Percentiles rank a stretch among this genome's conserved stretches.
phyloP scores from a whole-genome alignment of 2,329 filamentous ascomycete species.

The Pezicula carpinea region DNA sequence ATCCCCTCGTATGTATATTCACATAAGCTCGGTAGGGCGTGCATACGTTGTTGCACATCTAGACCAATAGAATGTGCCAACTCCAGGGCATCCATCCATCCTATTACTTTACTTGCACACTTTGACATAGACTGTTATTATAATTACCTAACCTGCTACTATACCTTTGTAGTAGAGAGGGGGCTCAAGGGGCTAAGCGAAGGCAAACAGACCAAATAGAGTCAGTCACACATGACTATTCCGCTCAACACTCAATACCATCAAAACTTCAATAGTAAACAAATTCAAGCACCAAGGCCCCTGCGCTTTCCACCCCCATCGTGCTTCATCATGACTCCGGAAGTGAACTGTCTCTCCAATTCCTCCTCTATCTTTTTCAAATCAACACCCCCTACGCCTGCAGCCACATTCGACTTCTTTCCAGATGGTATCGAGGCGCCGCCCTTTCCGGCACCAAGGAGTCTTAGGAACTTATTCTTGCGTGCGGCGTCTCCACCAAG shows the following conservation, averaged over 20 bases:
- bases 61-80: too few relatives aligned
- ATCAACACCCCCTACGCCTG: slow-evolving; percentile 3
- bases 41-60: too few relatives aligned
- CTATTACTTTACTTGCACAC: too few relatives aligned
- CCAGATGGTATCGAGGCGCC: neutral
- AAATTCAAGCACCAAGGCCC: slow-evolving; percentile 29
- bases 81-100: too few relatives aligned
- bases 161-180: too few relatives aligned
- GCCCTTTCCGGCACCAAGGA: slow-evolving; percentile 28
- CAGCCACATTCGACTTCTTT: slow-evolving; percentile 10
- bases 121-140: too few relatives aligned
- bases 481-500: slow-evolving; percentile 27
- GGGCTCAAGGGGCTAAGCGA: too few relatives aligned
- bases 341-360: slow-evolving; percentile 31
- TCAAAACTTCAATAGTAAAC: slow-evolving; percentile 1
- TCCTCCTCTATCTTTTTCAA: slow-evolving; percentile 28
- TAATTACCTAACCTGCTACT: too few relatives aligned
- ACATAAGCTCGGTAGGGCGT: too few relatives aligned
- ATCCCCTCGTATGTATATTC: too few relatives aligned
- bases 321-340: slow-evolving; percentile 32
- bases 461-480: slow-evolving; percentile 30
- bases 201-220: too few relatives aligned
- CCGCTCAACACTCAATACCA: neutral
- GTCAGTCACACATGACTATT: neutral
- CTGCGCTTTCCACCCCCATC: slow-evolving; percentile 30